Evolutionary conservation across 257 asterid genomes (phyloP).

Genomic region (Haberlea rhodopensis): DNA sequence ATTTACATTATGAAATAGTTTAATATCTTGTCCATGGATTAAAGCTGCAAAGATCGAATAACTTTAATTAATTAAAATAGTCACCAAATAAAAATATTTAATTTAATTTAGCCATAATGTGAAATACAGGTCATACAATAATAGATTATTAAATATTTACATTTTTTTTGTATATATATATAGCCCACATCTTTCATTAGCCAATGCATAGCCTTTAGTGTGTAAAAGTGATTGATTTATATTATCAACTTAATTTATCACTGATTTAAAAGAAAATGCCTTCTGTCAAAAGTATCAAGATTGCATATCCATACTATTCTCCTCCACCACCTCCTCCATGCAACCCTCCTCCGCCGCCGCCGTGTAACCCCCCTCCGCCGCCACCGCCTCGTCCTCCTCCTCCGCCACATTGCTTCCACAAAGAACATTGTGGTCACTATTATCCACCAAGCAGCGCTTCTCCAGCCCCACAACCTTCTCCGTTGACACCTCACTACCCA

Average conservation of each 20-base stretch:
- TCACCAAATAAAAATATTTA: not conserved
- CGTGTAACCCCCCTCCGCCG: constrained; percentile 15
- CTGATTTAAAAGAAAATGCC: constrained; percentile 26
- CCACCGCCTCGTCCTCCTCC: constrained; percentile 18
- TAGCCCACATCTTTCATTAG: constrained; percentile 13
- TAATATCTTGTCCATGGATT: not conserved
- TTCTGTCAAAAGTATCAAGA: constrained; percentile 31
- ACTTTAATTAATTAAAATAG: not conserved
- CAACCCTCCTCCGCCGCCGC: constrained; percentile 32
- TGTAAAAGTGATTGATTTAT: constrained; percentile 23
- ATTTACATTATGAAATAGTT: constrained; percentile 10
- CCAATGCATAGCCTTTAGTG: constrained; percentile 10
- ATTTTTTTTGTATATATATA: constrained; percentile 24
- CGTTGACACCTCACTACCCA: constrained; percentile 10
- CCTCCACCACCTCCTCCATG: constrained; percentile 38
- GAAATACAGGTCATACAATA: constrained; percentile 30
- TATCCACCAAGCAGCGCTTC: constrained; percentile 33
- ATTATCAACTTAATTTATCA: constrained; percentile 16
- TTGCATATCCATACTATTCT: constrained; percentile 32
- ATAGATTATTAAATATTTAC: constrained; percentile 16
- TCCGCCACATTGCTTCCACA: constrained; percentile 31
- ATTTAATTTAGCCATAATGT: constrained; percentile 24
- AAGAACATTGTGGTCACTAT: constrained; percentile 33
- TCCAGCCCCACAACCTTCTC: constrained; percentile 24
- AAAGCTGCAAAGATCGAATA: constrained; percentile 1